These are phyloP conservation scores for Paramecium tetraurelia DNA, from an alignment of 73 alveolate species.

Conservation along the genomic window DNA sequence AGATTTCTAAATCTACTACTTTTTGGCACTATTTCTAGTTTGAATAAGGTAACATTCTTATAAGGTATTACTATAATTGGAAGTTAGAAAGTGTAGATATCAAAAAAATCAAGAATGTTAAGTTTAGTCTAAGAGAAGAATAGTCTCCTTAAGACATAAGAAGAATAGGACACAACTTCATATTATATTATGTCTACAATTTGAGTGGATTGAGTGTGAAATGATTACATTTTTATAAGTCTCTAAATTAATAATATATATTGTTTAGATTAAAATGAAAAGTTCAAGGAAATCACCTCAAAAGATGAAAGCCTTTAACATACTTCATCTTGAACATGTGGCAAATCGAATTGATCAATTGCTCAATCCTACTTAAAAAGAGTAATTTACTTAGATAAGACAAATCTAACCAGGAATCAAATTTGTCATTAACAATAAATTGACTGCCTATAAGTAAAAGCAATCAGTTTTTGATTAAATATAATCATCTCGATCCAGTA, in stretches of 20 bases:
- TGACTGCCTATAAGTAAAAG: neutral
- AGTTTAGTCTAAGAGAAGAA: neutral
- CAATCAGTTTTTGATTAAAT: neutral
- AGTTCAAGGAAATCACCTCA: neutral
- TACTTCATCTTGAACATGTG: slow-evolving; percentile 38
- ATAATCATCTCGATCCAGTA: slow-evolving; percentile 37
- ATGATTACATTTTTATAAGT: neutral
- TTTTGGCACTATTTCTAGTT: neutral
- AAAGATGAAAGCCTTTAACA: neutral
- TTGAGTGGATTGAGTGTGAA: neutral
- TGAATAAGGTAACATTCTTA: neutral
- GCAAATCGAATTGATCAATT: neutral
- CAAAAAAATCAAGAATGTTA: neutral
- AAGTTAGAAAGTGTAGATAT: too few species aligned
- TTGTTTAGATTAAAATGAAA: neutral
- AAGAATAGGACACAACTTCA: neutral
- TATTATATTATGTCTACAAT: too few species aligned
- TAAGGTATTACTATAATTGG: neutral
- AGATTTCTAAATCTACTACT: neutral
- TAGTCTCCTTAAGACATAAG: neutral
- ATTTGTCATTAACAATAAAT: neutral
- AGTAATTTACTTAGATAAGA: neutral
- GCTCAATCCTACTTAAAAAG: neutral
- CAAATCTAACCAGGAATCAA: neutral
- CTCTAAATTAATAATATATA: neutral